Base-by-base conservation (phyloP, 495 filamentous ascomycete species). In the Parachaetomium inaequale region DNA sequence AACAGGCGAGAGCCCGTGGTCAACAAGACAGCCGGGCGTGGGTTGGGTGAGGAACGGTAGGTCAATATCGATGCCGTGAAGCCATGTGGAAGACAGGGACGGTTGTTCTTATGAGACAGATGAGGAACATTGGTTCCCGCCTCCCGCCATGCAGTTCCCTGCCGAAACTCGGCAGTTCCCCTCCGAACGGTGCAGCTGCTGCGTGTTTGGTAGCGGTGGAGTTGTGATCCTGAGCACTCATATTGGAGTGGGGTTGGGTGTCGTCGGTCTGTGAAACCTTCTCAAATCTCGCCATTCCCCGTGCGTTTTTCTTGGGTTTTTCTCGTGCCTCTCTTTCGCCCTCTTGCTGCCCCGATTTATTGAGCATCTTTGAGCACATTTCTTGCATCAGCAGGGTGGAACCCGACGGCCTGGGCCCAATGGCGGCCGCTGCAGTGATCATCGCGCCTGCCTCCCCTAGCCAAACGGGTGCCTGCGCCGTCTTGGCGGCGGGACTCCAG, bases 361-460 rank as follows among this genome's bases (percentile, higher is more conserved):
- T 64, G 62, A 59, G 67, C 64, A 66, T 38, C 67, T 69, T 69
- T 69, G 67, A 69, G 67, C 67, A 69, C 47, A 58, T 69, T 69
- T 69, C 25, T 58, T 38, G 55, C 61, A 43, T 55, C 56, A 58
- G 46, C 36, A 34, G 49, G 50, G 64, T 40, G 31, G 34, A 40
- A 42, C 34, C 21, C 19, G 19, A 12, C 25, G 54, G 56, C 34
- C 55, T 51, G 55, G 58, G 32, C 36, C 52, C 61, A 63, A 51
- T 58, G 4, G 54, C 25, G 1, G 10, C 34, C 34, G 17, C 21
- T 31, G 25, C 26, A 11, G 15, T 34, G 58, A 52, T 49, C 43
- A 10, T 12, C 7, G 10, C 0, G 45, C 57, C 14, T 26, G 31
- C 43, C 43, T n/a, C n/a, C 32, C 46, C 23, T 23, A 29, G 58